Base-by-base conservation (phyloP, 768 basidiomycete species). In the Clavulina sp. region DNA sequence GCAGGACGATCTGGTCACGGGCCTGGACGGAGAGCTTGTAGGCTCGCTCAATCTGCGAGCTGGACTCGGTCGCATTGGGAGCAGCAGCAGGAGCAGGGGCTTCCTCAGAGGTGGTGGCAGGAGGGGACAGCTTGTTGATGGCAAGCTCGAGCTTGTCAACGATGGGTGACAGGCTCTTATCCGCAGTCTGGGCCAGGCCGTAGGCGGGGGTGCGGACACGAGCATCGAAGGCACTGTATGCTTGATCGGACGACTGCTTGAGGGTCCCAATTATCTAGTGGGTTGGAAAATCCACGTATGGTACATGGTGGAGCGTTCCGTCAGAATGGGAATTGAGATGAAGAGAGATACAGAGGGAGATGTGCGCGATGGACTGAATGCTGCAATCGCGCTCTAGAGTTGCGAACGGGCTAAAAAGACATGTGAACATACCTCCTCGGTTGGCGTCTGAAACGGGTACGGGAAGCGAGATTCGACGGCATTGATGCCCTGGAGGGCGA, bases 31-130 rank as follows among this genome's bases (percentile, higher is more conserved):
- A 80, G 48, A 88, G 73, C 33, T 70, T 69, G 55, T 75, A 69
- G 43, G 74, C 82, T 44, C 84, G 82, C 61, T 84, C 81, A 60
- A 84, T 83, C 65, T 87, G 85, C 58, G 76, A 83, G 62, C 81
- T 74, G 57, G 78, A 73, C 7, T 71, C 68, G 7, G 73, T 66
- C 4, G 68, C 67, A 29, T 74, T 67, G 4, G 70, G 62, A 18
- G 68, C 69, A 31, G 72, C 19, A 65, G 68, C 23, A 9, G 52
- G 40, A 24, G 28, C 56, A 29, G 53, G 33, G 5, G 32, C 31
- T 31, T 56, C 53, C 9, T 52, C 43, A 21, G 24, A 18, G 29
- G 51, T 28, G 6, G 51, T 21, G 16, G 54, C 6, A 24, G 51
- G 29, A 18, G 26, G 38, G 16, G 43, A 13, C 16, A 68, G 55